Evolutionary conservation across 805 yeast species (phyloP), one percentile per base, ranked within the genome.

Genomic region (Wickerhamiella nectarea): DNA sequence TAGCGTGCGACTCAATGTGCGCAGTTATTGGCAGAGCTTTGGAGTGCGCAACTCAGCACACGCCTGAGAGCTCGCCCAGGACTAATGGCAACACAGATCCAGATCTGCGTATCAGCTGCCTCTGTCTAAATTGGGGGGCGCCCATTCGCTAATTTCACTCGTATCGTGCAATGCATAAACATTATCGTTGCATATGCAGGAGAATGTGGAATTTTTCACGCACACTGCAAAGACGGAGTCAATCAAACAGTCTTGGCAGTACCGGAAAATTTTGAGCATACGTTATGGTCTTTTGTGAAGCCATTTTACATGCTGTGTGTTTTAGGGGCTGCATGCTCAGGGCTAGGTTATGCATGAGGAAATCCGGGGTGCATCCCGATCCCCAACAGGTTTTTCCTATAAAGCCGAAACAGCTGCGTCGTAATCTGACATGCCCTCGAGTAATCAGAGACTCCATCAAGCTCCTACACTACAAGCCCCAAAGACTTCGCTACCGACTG

Each of bases 401-500:
- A 39, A 29, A 31, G 14, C 28, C 25, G 25, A 25, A 9, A 22
- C 29, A 15, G 17, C 18, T 6, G 9, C 24, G 12, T 4, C 25
- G n/a, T 33, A 26, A 34, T 12, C 8, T n/a, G n/a, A 19, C 7
- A 39, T 39, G 43, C 44, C 44, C 12, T 35, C 42, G 12, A 28
- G 38, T 11, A 44, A 44, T 34, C 25, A 22, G 9, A 34, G 25
- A 14, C 44, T 44, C 12, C 22, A 33, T 14, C 19, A 28, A 19
- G 34, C 31, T 7, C 40, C 38, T 22, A 22, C 38, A 3, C 28
- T 45, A 6, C 35, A 26, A 12, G 45, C 44, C 2, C 48, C 48
- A 11, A 33, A 21, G 28, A 18, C 39, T 17, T 41, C 45, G 15
- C 25, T 45, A 22, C 49, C 49, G 33, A 36, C 41, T 18, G 36